Evolutionary conservation across 2,329 filamentous ascomycete genomes (phyloP).

Genomic region (Mycogone perniciosa): DNA sequence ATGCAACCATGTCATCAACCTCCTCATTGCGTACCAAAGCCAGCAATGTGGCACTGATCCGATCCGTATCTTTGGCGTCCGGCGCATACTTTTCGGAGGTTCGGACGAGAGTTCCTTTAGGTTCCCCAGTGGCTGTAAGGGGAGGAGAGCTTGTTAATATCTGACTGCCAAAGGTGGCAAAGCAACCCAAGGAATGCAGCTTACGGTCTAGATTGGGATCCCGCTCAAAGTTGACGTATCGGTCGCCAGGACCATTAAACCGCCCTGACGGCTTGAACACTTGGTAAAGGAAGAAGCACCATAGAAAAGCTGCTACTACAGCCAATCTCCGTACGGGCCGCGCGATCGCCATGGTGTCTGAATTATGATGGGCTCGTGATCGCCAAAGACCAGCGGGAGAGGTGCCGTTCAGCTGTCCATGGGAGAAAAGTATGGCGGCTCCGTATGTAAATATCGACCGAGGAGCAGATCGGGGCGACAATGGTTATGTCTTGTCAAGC

Average conservation of each 20-base stretch:
- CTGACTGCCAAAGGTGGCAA: neutral
- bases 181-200: conserved; percentile 25
- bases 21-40: conserved; percentile 91
- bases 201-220: conserved; percentile 86
- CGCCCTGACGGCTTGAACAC: conserved; percentile 55
- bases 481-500: neutral
- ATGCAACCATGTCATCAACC: conserved; percentile 72
- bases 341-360: conserved; percentile 67
- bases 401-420: conserved; percentile 7
- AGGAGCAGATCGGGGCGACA: neutral
- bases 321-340: conserved; percentile 76
- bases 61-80: conserved; percentile 66
- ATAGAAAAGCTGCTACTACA: conserved; percentile 62
- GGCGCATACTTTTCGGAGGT: conserved; percentile 72
- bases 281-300: conserved; percentile 73
- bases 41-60: conserved; percentile 89
- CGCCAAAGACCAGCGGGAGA: conserved; percentile 1
- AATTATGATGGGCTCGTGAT: neutral
- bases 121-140: conserved; percentile 69
- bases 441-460: neutral
- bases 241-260: conserved; percentile 36
- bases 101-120: conserved; percentile 67
- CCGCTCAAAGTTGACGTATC: conserved; percentile 55
- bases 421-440: neutral
- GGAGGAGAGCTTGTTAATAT: conserved; percentile 13